phyloP scores from a whole-genome alignment of 805 yeast genomes.

The Saturnispora quitensis region DNA sequence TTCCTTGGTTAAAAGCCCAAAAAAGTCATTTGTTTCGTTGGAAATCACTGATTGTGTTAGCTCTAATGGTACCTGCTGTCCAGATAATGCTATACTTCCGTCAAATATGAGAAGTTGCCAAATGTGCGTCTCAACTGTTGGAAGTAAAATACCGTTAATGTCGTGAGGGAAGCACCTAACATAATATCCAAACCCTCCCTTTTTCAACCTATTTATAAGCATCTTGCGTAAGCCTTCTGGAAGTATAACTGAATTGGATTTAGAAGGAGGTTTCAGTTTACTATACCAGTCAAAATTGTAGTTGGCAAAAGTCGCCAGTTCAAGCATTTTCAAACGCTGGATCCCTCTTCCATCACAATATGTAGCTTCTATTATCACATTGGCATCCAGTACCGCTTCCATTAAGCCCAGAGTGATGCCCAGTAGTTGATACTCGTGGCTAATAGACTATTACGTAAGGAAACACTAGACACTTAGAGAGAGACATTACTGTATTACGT shows the following conservation, averaged over 20 bases:
- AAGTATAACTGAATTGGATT: neutral
- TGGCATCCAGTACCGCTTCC: neutral
- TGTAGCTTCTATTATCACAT: neutral
- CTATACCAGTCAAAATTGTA: neutral
- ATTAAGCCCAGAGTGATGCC: neutral
- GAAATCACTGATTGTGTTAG: neutral
- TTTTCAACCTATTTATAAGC: neutral
- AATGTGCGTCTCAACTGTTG: slow-evolving; percentile 1
- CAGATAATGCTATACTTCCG: neutral
- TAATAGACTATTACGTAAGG: neutral
- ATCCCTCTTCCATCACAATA: neutral
- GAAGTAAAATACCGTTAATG: slow-evolving; percentile 2
- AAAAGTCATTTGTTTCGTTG: neutral
- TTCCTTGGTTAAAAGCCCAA: neutral
- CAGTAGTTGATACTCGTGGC: neutral
- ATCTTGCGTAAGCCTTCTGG: neutral
- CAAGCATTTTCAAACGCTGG: neutral
- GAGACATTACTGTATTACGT: neutral
- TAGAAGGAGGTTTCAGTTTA: neutral
- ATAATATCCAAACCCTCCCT: slow-evolving; percentile 4
- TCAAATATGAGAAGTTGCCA: slow-evolving; percentile 3
- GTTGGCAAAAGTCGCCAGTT: neutral
- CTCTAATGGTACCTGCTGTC: neutral
- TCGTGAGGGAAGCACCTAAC: neutral
- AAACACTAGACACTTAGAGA: neutral